Evolutionary conservation across 768 basidiomycete species (phyloP).

Genomic region (Strobilomyces confusus): DNA sequence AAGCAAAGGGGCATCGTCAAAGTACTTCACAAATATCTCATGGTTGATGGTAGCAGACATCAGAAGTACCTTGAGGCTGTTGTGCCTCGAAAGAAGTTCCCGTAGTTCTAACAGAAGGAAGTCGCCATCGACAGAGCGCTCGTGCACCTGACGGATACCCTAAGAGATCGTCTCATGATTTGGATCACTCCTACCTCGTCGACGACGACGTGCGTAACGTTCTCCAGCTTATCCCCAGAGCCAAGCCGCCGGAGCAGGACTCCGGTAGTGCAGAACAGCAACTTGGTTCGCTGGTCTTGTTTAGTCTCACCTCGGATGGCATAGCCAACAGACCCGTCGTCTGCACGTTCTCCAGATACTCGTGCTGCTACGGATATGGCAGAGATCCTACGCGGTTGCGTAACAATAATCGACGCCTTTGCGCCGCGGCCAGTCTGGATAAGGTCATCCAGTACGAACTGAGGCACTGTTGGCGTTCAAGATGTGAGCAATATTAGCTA

Average conservation of each 20-base stretch:
- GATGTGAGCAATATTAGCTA: background rate
- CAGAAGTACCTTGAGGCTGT: constrained; percentile 71
- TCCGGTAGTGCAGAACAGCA: constrained; percentile 92
- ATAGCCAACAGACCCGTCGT: constrained; percentile 82
- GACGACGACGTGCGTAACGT: constrained; percentile 81
- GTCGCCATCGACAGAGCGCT: constrained; percentile 88
- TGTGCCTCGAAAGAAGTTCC: constrained; percentile 63
- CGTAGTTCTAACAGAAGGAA: constrained; percentile 82
- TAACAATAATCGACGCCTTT: constrained; percentile 71
- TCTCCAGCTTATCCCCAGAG: constrained; percentile 63
- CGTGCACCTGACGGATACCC: constrained; percentile 61
- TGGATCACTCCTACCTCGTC: constrained; percentile 63
- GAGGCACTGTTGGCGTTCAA: constrained; percentile 54
- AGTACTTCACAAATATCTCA: constrained; percentile 78
- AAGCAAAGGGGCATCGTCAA: constrained; percentile 73
- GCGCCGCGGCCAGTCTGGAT: constrained; percentile 61
- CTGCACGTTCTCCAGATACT: constrained; percentile 74
- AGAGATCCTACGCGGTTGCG: constrained; percentile 86
- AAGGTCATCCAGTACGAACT: constrained; percentile 83
- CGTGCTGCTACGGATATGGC: constrained; percentile 86
- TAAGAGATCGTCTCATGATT: background rate
- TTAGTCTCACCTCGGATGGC: constrained; percentile 85
- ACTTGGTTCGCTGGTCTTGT: constrained; percentile 58
- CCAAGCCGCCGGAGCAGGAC: constrained; percentile 79
- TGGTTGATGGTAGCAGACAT: constrained; percentile 98